Evolutionary conservation across 768 basidiomycete species (phyloP).

Genomic region (Strobilomyces echinocephalus): DNA sequence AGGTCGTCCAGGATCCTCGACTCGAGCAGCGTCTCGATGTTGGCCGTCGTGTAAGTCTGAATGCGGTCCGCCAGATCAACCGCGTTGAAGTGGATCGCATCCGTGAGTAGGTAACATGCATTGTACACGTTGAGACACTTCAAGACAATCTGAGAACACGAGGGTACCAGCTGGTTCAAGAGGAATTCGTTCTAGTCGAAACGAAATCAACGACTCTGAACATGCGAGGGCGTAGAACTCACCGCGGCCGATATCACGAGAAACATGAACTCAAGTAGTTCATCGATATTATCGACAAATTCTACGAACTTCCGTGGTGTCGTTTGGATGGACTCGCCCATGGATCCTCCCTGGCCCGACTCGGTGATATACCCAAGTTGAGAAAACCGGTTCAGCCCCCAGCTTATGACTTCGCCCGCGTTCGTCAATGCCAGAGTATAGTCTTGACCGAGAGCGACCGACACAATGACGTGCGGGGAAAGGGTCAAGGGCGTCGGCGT

Average conservation of each 20-base stretch:
- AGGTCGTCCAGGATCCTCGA: constrained; percentile 75
- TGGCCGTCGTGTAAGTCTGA: constrained; percentile 74
- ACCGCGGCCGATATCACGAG: constrained; percentile 83
- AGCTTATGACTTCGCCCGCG: constrained; percentile 79
- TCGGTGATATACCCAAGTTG: constrained; percentile 89
- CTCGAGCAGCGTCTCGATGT: constrained; percentile 86
- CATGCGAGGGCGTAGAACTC: constrained; percentile 19
- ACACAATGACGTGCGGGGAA: constrained; percentile 50
- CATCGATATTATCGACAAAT: constrained; percentile 60
- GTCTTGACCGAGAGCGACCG: constrained; percentile 87
- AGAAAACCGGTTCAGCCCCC: constrained; percentile 85
- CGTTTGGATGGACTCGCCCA: constrained; percentile 73
- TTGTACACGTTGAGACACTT: constrained; percentile 67
- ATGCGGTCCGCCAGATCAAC: constrained; percentile 61
- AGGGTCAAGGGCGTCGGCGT: constrained; percentile 57
- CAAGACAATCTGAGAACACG: constrained; percentile 77
- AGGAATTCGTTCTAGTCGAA: constrained; percentile 73
- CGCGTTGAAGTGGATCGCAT: constrained; percentile 78
- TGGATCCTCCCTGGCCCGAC: constrained; percentile 35
- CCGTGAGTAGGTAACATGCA: constrained; percentile 71
- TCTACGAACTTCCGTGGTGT: constrained; percentile 64
- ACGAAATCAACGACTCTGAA: not conserved
- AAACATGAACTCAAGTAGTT: constrained; percentile 81
- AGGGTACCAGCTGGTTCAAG: constrained; percentile 74
- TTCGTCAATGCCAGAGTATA: constrained; percentile 85